These are phyloP conservation scores for Wickerhamiella infanticola DNA, from an alignment of 1,139 yeast species.

Conservation along the genomic window DNA sequence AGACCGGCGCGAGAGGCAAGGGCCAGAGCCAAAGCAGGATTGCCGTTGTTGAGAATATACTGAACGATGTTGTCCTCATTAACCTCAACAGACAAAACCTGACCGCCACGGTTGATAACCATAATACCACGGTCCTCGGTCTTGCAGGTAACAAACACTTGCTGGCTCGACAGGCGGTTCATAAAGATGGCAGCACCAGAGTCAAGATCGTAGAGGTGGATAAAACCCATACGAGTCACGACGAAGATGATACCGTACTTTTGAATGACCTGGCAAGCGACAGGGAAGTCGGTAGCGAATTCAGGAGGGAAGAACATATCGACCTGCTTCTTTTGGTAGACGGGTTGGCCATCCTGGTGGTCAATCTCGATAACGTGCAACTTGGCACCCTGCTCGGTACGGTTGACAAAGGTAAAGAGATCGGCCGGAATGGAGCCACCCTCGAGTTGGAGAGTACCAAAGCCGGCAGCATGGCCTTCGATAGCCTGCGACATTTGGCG, in stretches of 20 bases:
- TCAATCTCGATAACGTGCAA: constrained; percentile 93
- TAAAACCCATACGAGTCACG: constrained; percentile 90
- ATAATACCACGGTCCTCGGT: constrained; percentile 63
- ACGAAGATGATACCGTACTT: constrained; percentile 77
- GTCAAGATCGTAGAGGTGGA: constrained; percentile 89
- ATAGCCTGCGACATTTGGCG: constrained; percentile 92
- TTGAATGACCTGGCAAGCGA: constrained; percentile 74
- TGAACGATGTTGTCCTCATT: constrained; percentile 78
- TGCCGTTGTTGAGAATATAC: constrained; percentile 74
- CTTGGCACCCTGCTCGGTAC: constrained; percentile 70
- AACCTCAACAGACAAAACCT: constrained; percentile 84
- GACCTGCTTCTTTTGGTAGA: constrained; percentile 73
- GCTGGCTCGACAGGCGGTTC: constrained; percentile 92
- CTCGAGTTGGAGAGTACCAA: constrained; percentile 58
- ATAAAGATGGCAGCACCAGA: constrained; percentile 86
- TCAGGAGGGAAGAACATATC: constrained; percentile 96
- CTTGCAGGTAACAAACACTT: constrained; percentile 76
- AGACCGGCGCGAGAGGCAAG: constrained; percentile 92
- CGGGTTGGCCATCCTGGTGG: constrained; percentile 74
- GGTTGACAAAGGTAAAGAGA: constrained; percentile 75
- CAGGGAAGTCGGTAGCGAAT: constrained; percentile 93
- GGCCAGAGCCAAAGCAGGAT: constrained; percentile 73
- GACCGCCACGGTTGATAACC: constrained; percentile 90
- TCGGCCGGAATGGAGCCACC: constrained; percentile 69
- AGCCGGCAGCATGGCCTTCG: constrained; percentile 93